Base-by-base conservation (phyloP, 225 moss, liverwort and hornwort species). In the Pseudisothecium myosuroides region DNA sequence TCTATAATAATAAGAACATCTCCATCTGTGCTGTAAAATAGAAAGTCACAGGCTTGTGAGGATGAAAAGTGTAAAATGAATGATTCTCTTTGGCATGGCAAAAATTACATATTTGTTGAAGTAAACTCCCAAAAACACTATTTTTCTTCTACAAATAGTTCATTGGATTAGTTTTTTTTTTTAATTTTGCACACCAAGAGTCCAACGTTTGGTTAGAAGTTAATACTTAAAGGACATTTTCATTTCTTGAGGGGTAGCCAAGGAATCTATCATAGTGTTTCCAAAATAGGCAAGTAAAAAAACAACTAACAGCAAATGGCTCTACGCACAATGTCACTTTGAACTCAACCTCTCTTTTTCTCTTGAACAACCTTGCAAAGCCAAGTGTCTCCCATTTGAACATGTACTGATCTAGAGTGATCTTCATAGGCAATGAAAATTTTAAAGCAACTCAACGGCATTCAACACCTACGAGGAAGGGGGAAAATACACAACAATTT, bases 381-480 rank as follows among this genome's bases (percentile, higher is more conserved):
- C n/a, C n/a, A 19, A 66, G 9, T 3, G 3, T 66, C 34, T 2
- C 1, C 34, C 16, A 64, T 18, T 3, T 65, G 0, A 65, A 0
- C 5, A 65, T 5, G 0, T 34, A 5, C 1, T 5, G 4, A 37
- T 37, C 20, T 1, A 20, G 2, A 29, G 2, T 11, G 1, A 43
- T 43, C 15, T 71, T 1, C 1, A 43, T 1, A 5, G 9, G 5
- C 10, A 10, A 27, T 8, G 9, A 72, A 43, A 27, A 16, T 27
- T 72, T 43, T 9, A 39, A 27, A 27, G 27, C 1, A 16, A 1
- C 43, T 72, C 9, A 43, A 29, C 24, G 1, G 2, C 17, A 45
- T 45, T 73, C 0, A 0, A 45, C 10, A 5, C 10, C 1, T 45
- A 2, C 0, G 3, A 0, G 7, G 9, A 45, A 0, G 15, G 27